These are phyloP conservation scores for Saccharomycopsis sp. DNA, from an alignment of 805 yeast species.

Conservation along the genomic window DNA sequence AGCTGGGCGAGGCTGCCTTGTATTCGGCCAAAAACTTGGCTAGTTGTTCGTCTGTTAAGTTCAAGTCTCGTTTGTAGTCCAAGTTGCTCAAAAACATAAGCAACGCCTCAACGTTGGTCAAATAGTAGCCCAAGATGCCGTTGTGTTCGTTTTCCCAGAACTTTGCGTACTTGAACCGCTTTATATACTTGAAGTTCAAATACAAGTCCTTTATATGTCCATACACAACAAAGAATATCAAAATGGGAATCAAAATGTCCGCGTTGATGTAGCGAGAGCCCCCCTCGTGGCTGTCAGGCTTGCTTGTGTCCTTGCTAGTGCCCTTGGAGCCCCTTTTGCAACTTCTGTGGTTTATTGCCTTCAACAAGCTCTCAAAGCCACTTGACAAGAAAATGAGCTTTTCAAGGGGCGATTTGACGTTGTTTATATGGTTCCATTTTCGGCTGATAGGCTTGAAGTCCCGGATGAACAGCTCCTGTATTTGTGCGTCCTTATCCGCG, in stretches of 20 bases:
- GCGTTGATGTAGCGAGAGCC: constrained; percentile 8
- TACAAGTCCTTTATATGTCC: constrained; percentile 14
- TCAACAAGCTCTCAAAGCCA: constrained; percentile 6
- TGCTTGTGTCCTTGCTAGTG: neutral
- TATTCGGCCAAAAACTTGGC: neutral
- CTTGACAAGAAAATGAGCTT: constrained; percentile 10
- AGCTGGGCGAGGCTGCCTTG: neutral
- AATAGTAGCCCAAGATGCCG: constrained; percentile 14
- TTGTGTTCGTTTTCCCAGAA: constrained; percentile 15
- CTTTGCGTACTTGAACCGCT: constrained; percentile 13
- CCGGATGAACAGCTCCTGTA: constrained; percentile 7
- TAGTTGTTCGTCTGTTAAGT: constrained; percentile 10
- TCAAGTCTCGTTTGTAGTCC: constrained; percentile 16
- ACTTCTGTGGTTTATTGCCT: neutral
- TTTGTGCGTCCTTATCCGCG: neutral
- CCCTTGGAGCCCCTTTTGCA: neutral
- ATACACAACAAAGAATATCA: constrained; percentile 13
- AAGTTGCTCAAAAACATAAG: constrained; percentile 13
- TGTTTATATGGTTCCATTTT: constrained; percentile 10
- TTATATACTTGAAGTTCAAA: constrained; percentile 16
- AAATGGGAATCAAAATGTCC: constrained; percentile 15
- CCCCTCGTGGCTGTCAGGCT: neutral
- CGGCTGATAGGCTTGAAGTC: constrained; percentile 9
- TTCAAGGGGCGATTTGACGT: constrained; percentile 14
- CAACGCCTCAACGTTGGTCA: constrained; percentile 19